phyloP scores from a whole-genome alignment of 2,329 filamentous ascomycete species.

The Penicillium sp. region DNA sequence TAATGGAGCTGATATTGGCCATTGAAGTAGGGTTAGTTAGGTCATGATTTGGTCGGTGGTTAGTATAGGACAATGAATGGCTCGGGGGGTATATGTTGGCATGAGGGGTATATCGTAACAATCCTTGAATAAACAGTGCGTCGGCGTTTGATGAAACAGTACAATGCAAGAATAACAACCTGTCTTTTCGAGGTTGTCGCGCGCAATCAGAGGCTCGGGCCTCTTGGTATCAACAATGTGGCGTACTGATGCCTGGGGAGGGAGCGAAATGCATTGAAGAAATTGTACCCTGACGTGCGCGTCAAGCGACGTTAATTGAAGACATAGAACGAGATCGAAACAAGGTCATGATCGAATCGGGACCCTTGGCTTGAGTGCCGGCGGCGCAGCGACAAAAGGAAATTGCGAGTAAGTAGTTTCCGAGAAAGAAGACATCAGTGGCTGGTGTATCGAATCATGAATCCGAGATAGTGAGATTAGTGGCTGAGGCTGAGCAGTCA shows the following conservation, averaged over 20 bases:
- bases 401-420: neutral
- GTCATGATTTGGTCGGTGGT: conserved; percentile 4
- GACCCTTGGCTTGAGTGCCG: neutral
- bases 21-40: conserved; percentile 21
- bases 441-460: conserved; percentile 15
- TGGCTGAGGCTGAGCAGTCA: conserved; percentile 13
- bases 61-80: conserved; percentile 13
- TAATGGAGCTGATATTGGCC: conserved; percentile 13
- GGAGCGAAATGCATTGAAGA: neutral
- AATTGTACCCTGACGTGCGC: conserved; percentile 1
- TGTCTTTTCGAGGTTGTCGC: neutral
- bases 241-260: conserved; percentile 5
- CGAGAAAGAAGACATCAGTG: conserved; percentile 4
- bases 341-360: neutral
- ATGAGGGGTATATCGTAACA: neutral
- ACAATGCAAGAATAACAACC: neutral
- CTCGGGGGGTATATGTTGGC: neutral
- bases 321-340: neutral
- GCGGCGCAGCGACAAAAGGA: neutral
- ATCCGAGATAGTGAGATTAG: conserved; percentile 2
- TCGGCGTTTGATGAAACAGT: neutral
- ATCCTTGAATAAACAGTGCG: neutral
- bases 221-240: neutral
- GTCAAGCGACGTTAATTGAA: neutral
- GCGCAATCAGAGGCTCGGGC: neutral